Percentiles rank a stretch among this genome's conserved stretches.
phyloP scores from a whole-genome alignment of 257 asterid species.

The Scutellaria galericulata region DNA sequence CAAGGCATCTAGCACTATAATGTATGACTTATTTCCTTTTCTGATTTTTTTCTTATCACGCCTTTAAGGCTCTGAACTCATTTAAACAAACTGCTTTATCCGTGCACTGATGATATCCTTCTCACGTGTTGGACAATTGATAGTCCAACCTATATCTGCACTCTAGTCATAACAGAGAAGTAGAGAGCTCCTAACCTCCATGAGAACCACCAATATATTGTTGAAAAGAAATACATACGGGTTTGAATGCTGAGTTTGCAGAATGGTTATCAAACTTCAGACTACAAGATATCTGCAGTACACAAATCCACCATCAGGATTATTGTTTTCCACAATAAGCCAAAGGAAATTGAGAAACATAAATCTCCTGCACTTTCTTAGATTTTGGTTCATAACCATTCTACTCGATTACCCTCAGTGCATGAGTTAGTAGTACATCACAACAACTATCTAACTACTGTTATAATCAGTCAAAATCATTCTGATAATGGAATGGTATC shows the following conservation, averaged over 20 bases:
- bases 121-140: not conserved
- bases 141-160: not conserved
- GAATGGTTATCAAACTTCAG: not conserved
- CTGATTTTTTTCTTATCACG: not conserved
- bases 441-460: not conserved
- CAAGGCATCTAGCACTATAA: not conserved
- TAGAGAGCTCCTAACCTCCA: not conserved
- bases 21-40: not conserved
- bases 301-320: not conserved
- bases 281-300: not conserved
- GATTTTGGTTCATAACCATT: not conserved
- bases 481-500: not conserved
- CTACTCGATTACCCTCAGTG: not conserved
- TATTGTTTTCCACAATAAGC: not conserved
- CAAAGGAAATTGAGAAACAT: not conserved
- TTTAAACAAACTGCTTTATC: not conserved
- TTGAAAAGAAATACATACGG: not conserved
- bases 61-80: not conserved
- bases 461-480: not conserved
- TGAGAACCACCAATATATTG: not conserved
- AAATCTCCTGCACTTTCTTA: not conserved
- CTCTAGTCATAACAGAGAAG: not conserved
- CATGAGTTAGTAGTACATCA: not conserved
- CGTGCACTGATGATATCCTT: not conserved
- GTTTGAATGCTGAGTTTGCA: not conserved